Base-by-base conservation (phyloP, 2,329 filamentous ascomycete species). In the Lecanosticta acicola region DNA sequence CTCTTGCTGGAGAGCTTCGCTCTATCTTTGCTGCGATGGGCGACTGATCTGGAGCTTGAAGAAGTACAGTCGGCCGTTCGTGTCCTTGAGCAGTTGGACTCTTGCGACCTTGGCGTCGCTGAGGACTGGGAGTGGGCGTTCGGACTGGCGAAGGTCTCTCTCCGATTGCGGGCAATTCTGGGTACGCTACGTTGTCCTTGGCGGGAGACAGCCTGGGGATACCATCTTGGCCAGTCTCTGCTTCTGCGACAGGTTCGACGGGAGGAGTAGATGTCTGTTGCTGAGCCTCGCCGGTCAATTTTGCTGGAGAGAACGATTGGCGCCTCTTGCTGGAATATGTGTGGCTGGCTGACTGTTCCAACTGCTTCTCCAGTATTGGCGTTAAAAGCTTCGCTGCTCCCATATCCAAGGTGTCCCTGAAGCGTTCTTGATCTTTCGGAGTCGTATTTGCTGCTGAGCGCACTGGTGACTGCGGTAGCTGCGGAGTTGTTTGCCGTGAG, bases 391-490 rank as follows among this genome's bases (percentile, higher is more conserved):
- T 62, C 53, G 56, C 63, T 4, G 62, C 59, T 2, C 61, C 58
- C 8, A 59, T 36, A 37, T 77, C 70, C 42, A 71, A 69, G 9
- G 74, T 66, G 57, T 79, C 69, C 51, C 71, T 78, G 60, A 82
- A 82, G 4, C 76, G 73, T 3, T 69, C 71, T 51, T 78, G 75
- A 9, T 70, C 67, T 42, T 69, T 77, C 11, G 83, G 82, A 1
- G 81, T 84, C 2, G 71, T 75, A n/a, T 66, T 59, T 9, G 60
- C 62, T 4, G 59, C 57, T 10, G 62, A 58, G 57, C 74, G 78
- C 9, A 63, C 56, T 0, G 80, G 78, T 2, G 79, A 80, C 9
- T 50, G 50, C 7, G 52, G 62, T 47, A n/a, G 61, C 61, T 21
- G 68, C 65, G 5, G 72, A 11, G 64, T 66, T 8, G 46, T 41